A percentile compares a stretch with the other conserved stretches of the same genome.
Conservation (phyloP, 805 yeast genomes). For the Starmerella tilneyi region DNA sequence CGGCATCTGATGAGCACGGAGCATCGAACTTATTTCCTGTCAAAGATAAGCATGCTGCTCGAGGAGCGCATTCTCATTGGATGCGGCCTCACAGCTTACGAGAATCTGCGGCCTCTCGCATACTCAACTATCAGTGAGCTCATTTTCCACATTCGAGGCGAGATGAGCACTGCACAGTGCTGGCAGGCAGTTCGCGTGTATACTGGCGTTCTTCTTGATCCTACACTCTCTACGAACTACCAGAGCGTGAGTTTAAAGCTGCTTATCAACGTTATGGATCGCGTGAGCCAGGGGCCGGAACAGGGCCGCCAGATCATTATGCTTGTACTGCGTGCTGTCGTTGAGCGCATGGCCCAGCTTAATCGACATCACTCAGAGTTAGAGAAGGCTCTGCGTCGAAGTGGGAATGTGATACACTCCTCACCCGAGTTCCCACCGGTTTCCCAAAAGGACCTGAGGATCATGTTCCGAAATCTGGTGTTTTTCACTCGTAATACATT, state of each 20-base stretch:
- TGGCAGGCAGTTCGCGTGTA: conserved; percentile 80
- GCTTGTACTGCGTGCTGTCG: conserved; percentile 78
- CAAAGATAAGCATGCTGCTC: conserved; percentile 73
- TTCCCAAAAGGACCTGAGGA: conserved; percentile 78
- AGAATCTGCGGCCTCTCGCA: conserved; percentile 83
- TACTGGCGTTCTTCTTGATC: conserved; percentile 70
- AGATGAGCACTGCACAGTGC: conserved; percentile 69
- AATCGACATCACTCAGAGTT: conserved; percentile 36
- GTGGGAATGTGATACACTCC: conserved; percentile 37
- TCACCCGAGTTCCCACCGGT: conserved; percentile 44
- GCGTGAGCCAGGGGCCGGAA: conserved; percentile 69
- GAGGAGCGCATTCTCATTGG: conserved; percentile 85
- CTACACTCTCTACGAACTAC: conserved; percentile 71
- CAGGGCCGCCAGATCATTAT: conserved; percentile 78
- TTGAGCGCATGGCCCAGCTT: conserved; percentile 64
- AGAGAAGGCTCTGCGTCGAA: conserved; percentile 36
- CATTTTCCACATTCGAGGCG: conserved; percentile 80
- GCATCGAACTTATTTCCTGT: conserved; percentile 67
- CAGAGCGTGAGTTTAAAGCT: conserved; percentile 95
- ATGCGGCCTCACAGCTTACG: conserved; percentile 82
- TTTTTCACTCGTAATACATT: conserved; percentile 83
- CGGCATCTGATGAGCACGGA: conserved; percentile 91
- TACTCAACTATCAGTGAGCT: conserved; percentile 93
- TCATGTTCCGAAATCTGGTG: conserved; percentile 76
- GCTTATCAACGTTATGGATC: conserved; percentile 74